Conservation (phyloP, 257 asterid species). For the Agastache rugosa region DNA sequence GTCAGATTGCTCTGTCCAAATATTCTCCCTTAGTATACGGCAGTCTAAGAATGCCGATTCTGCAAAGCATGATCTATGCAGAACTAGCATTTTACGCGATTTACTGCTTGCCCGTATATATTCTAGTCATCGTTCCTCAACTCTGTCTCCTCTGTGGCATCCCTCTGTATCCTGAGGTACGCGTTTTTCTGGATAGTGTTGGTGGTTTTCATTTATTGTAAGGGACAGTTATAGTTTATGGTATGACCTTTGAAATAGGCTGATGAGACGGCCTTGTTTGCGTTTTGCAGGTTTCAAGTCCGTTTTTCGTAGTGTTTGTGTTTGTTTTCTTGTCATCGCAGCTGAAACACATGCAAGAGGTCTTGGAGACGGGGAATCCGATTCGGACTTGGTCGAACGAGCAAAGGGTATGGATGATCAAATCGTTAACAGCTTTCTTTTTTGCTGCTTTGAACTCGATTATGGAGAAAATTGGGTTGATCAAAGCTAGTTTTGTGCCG, state of each 20-base stretch:
- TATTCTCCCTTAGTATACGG: conserved; percentile 54
- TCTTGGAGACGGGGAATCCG: conserved; percentile 50
- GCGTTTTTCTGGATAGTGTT: no score
- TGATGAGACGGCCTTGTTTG: no score
- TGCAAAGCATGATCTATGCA: conserved; percentile 50
- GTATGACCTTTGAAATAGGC: no score
- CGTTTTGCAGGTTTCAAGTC: conserved; percentile 52
- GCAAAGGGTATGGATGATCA: conserved; percentile 71
- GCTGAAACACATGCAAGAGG: conserved; percentile 58
- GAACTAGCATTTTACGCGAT: conserved; percentile 36
- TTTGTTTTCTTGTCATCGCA: conserved; percentile 57
- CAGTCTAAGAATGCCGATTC: conserved; percentile 45
- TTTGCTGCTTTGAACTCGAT: conserved; percentile 58
- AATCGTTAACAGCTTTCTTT: conserved; percentile 52
- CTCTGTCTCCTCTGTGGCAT: conserved; percentile 45
- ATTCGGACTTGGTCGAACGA: conserved; percentile 56
- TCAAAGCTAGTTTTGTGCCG: conserved; percentile 60
- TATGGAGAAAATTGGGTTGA: conserved; percentile 47
- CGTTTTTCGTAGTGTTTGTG: conserved; percentile 51
- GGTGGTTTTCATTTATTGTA: background rate
- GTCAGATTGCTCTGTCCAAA: conserved; percentile 43
- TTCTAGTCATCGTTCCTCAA: conserved; percentile 50
- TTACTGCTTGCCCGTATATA: conserved; percentile 39
- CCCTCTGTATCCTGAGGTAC: conserved; percentile 63
- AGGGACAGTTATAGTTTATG: no score